phyloP scores from a whole-genome alignment of 768 basidiomycete species.

The Kwoniella newhampshirensis region DNA sequence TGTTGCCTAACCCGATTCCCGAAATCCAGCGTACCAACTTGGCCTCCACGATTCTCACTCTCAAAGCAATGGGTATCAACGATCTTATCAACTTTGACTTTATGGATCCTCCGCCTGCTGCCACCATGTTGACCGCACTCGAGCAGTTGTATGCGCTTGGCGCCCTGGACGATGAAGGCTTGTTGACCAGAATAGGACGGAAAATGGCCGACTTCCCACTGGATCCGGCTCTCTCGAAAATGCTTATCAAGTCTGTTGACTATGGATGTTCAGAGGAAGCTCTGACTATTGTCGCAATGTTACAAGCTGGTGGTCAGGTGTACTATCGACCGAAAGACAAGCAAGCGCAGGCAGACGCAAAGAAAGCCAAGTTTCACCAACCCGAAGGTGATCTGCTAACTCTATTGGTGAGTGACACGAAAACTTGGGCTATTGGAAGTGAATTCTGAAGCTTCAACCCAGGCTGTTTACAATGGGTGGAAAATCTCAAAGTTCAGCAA shows the following conservation, averaged over 20 bases:
- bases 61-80: slow-evolving; percentile 99
- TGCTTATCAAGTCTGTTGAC: slow-evolving; percentile 96
- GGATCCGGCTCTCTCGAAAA: slow-evolving; percentile 93
- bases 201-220: slow-evolving; percentile 99
- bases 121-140: slow-evolving; percentile 92
- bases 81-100: slow-evolving; percentile 97
- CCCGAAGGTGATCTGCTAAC: slow-evolving; percentile 87
- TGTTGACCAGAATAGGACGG: slow-evolving; percentile 87
- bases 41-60: slow-evolving; percentile 83
- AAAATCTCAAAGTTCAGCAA: slow-evolving; percentile 93
- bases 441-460: slow-evolving; percentile 61
- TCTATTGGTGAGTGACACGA: slow-evolving; percentile 35
- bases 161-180: slow-evolving; percentile 92
- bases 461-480: slow-evolving; percentile 97
- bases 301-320: slow-evolving; percentile 84
- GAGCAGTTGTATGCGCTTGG: slow-evolving; percentile 93
- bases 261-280: slow-evolving; percentile 98
- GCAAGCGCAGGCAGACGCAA: slow-evolving; percentile 97
- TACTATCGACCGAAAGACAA: slow-evolving; percentile 99
- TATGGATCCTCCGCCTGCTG: slow-evolving; percentile 98
- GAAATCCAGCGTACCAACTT: slow-evolving; percentile 92
- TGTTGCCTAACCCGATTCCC: slow-evolving; percentile 95
- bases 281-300: slow-evolving; percentile 93
- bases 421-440: slow-evolving; percentile 50
- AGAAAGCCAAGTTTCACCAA: slow-evolving; percentile 98